Evolutionary conservation across 495 filamentous ascomycete genomes (phyloP), one percentile per base, ranked within the genome.

Genomic region (Talaromyces thailandensis): DNA sequence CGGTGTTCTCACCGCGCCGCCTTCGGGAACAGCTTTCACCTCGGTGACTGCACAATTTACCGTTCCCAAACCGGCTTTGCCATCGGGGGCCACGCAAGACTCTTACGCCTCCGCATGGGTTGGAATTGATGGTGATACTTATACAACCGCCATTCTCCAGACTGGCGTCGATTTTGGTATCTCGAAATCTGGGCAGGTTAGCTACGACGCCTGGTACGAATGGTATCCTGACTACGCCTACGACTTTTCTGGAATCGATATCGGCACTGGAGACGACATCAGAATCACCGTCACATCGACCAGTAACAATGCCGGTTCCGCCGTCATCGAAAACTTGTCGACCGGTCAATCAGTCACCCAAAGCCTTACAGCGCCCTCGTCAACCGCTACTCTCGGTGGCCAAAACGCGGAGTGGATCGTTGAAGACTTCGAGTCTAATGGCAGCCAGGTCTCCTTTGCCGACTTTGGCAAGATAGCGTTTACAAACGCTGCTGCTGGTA

Each of bases 341-440:
- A 84, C 77, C 8, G 83, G 84, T 18, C 63, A 82, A 66, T 76
- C 62, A 4, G 84, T 83, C 26, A 77, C 76, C 26, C 76, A 84
- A 69, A 77, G 73, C 4, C 75, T 88, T 32, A 72, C 68, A 4
- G 77, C 77, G 1, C 62, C 62, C 1, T 56, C 61, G 24, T 40
- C 70, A 4, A 60, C 62, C 21, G 73, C 76, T 23, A 77, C 71
- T 5, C 68, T 80, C 24, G 73, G 68, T 56, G 73, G 74, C 52
- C 67, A 75, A 58, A 86, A 88, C 63, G 84, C 81, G 14, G 85
- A 88, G 62, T 88, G 84, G 85, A 86, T 88, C 58, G 81, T 88
- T 31, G 85, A 88, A 73, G 84, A 87, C 61, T 87, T 82, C 64
- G 74, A 81, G 60, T 67, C 72, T 2, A 79, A 79, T 24, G 69